Evolutionary conservation across 306 rosid genomes (phyloP), one percentile per base, ranked within the genome.

Genomic region (Castanopsis chinensis): DNA sequence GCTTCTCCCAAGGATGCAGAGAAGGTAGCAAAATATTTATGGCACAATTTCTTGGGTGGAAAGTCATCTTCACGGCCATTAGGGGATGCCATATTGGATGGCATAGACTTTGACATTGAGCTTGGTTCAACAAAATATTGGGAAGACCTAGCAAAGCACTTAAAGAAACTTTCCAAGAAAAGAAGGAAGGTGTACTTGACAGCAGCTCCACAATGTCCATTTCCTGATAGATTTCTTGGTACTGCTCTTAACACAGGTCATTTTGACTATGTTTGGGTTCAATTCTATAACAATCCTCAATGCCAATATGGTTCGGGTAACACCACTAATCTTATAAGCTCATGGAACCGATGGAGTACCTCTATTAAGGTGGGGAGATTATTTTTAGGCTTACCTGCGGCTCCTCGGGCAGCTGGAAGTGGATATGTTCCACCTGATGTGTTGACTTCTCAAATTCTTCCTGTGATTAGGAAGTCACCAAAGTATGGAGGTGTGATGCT

Each of bases 131-230:
- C 83, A 0, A 10, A 30, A 10, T 83, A 85, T 2, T 89, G 86
- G 80, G 79, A 87, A 0, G 71, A 78, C 27, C 89, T 93, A 17
- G 97, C 94, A 23, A 75, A 80, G 7, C 69, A 81, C 55, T 74
- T 91, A 0, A 87, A 91, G 71, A 74, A 13, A 0, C 83, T 85
- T 72, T 61, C 73, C 60, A 77, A 71, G 12, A 51, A 0, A 0
- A 78, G 54, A 33, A 80, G 75, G 35, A 58, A 18, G 13, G 89
- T 92, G 54, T 87, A 87, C 88, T 81, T 92, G 37, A 64, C 85
- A 56, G 97, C 89, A 32, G 95, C 97, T 20, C 97, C 95, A n/a
- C 97, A 92, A 27, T 92, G 97, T 65, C 97, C 95, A 49, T 78
- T 84, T 77, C 97, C 97, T 12, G 97, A 90, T 79, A 78, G 27